Evolutionary conservation across 495 filamentous ascomycete genomes (phyloP), one percentile per base, ranked within the genome.

Genomic region (Penicillium desertorum): DNA sequence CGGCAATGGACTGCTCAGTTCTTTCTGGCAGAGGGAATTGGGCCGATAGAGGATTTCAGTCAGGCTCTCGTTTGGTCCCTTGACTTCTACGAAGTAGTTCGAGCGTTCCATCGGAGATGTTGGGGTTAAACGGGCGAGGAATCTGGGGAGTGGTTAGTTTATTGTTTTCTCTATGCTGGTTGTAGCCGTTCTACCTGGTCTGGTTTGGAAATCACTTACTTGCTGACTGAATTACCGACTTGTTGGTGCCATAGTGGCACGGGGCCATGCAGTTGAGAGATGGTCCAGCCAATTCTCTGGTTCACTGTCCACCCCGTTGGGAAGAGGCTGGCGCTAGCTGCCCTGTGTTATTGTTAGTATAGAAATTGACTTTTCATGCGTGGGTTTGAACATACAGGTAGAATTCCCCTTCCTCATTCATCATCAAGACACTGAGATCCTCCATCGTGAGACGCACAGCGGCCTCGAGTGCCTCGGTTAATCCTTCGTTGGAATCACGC

Each of bases 381-480:
- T 6, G 4, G 37, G 25, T 3, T 12, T 29, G 3, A 5, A 71
- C 79, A 63, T 60, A 83, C 79, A 83, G 62, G 49, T 80, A 78
- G 52, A 81, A 79, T 54, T 80, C 71, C 9, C 65, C 72, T 10
- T 78, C 73, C 29, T 70, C 68, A 41, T 82, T 79, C 58, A 76
- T 75, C 67, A 79, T 71, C 41, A 85, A 44, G 45, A 85, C 70
- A 56, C 78, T 84, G 45, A 85, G 70, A 58, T 84, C 82, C 63
- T 84, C 81, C 80, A 81, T 82, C 17, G 78, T 76, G 27, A 84
- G 66, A 54, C 78, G 68, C 7, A 82, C 82, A n/a, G 80, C 81
- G 16, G 79, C 70, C 62, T 85, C 82, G 32, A 85, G 68, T 27
- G 81, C 80, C 51, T 81, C 76, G 14, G 62, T 66, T 11, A 25